These are phyloP conservation scores for Circinella minor DNA, from an alignment of 371 early-diverging fungal genomes.

Conservation along the genomic window DNA sequence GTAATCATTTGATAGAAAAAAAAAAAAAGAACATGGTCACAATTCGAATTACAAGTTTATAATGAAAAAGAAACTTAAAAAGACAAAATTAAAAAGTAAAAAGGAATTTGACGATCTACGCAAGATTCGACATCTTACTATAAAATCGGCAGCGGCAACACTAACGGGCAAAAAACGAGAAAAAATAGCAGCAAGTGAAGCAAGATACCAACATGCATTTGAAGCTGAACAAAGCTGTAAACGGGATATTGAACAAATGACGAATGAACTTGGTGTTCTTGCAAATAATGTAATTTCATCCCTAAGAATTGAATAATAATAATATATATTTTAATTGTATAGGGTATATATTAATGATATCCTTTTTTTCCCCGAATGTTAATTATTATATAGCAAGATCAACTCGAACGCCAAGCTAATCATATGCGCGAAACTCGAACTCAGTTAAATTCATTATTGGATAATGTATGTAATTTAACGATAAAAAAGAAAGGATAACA, in stretches of 20 bases:
- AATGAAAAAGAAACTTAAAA: background rate
- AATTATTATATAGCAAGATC: slow-evolving; percentile 13
- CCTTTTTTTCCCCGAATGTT: background rate
- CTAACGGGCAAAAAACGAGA: slow-evolving; percentile 48
- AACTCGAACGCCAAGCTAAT: slow-evolving; percentile 20
- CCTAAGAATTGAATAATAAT: too few species aligned
- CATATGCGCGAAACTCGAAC: slow-evolving; percentile 9
- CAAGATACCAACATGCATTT: slow-evolving; percentile 47
- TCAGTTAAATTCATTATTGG: slow-evolving; percentile 14
- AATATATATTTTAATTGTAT: background rate
- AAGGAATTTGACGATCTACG: slow-evolving; percentile 45
- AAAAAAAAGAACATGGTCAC: too few species aligned
- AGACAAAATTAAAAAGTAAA: slow-evolving; percentile 25
- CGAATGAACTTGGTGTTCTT: slow-evolving; percentile 11
- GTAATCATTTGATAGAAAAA: too few species aligned
- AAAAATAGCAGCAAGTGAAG: slow-evolving; percentile 36
- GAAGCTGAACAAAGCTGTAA: slow-evolving; percentile 46
- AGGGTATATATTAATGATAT: background rate
- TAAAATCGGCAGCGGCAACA: slow-evolving; percentile 45
- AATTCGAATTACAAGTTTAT: too few species aligned
- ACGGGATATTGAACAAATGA: slow-evolving; percentile 30
- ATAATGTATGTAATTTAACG: slow-evolving; percentile 18
- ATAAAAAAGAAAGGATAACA: background rate
- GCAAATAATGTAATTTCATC: slow-evolving; percentile 15
- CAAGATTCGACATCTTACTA: slow-evolving; percentile 38